Evolutionary conservation across 345 rosid species (phyloP).

Genomic region (Arabidopsis arenosa): DNA sequence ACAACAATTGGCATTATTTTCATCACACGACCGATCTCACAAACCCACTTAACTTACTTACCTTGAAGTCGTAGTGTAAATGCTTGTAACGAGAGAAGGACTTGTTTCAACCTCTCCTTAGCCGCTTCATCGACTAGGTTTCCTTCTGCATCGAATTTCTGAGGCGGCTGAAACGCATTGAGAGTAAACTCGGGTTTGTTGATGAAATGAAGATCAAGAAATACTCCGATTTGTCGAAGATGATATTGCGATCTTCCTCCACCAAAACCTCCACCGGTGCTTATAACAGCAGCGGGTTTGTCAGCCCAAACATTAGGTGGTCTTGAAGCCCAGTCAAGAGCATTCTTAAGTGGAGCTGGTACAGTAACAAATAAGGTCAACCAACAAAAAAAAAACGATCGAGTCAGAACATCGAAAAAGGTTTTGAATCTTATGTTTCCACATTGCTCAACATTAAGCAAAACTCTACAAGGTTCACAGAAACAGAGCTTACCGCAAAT

Average conservation of each 20-base stretch:
- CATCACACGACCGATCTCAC: conserved; percentile 14
- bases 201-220: conserved; percentile 84
- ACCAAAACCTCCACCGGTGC: conserved; percentile 68
- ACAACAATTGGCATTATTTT: conserved; percentile 31
- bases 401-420: neutral
- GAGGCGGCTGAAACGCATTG: conserved; percentile 74
- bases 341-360: conserved; percentile 83
- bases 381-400: neutral
- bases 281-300: conserved; percentile 83
- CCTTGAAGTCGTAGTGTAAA: conserved; percentile 64
- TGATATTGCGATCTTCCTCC: conserved; percentile 74
- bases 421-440: neutral
- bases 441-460: neutral
- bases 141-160: conserved; percentile 76
- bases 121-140: conserved; percentile 60
- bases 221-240: conserved; percentile 86
- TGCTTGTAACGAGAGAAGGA: conserved; percentile 63
- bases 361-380: neutral
- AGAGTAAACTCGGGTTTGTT: conserved; percentile 82
- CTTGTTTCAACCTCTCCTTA: conserved; percentile 57
- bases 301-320: conserved; percentile 79
- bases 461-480: neutral
- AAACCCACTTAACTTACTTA: conserved; percentile 33
- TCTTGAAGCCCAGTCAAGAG: conserved; percentile 86
- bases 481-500: neutral